These are phyloP conservation scores for Alloascoidea africana DNA, from an alignment of 805 yeast genomes.

Conservation along the genomic window DNA sequence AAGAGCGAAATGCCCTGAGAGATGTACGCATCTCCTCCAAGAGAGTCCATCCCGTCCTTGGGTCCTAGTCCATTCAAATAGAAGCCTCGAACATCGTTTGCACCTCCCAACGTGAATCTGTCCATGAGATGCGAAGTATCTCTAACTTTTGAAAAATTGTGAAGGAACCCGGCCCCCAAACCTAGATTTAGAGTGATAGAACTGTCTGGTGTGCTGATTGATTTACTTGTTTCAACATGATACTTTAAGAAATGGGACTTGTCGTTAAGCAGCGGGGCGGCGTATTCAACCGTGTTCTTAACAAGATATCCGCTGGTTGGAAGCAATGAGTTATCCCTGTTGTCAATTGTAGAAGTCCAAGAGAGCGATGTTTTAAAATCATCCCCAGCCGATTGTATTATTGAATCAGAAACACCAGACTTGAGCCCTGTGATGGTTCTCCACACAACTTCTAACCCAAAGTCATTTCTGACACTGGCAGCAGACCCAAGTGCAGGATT, in stretches of 20 bases:
- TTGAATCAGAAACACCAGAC: constrained; percentile 31
- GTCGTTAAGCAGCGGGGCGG: constrained; percentile 15
- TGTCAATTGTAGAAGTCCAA: constrained; percentile 26
- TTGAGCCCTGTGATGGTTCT: constrained; percentile 36
- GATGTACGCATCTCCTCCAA: constrained; percentile 54
- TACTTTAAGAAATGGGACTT: constrained; percentile 18
- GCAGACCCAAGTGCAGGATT: constrained; percentile 37
- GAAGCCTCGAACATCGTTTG: constrained; percentile 58
- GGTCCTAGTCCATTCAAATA: constrained; percentile 54
- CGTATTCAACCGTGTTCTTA: constrained; percentile 29
- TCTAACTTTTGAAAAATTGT: constrained; percentile 19
- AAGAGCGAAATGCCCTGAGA: constrained; percentile 45
- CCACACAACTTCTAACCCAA: constrained; percentile 48
- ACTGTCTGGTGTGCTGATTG: constrained; percentile 18
- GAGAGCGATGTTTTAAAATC: constrained; percentile 40
- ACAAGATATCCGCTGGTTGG: constrained; percentile 30
- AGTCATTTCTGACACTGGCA: constrained; percentile 16
- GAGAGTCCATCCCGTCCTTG: constrained; percentile 32
- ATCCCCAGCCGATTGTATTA: constrained; percentile 47
- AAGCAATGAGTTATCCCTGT: constrained; percentile 26
- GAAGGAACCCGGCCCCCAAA: constrained; percentile 40
- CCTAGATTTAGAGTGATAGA: constrained; percentile 33
- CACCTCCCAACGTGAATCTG: constrained; percentile 74
- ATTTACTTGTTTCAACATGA: constrained; percentile 20
- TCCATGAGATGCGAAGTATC: constrained; percentile 49